Conservation (phyloP, 2,329 filamentous ascomycete genomes). For the Colletotrichum higginsianum region DNA sequence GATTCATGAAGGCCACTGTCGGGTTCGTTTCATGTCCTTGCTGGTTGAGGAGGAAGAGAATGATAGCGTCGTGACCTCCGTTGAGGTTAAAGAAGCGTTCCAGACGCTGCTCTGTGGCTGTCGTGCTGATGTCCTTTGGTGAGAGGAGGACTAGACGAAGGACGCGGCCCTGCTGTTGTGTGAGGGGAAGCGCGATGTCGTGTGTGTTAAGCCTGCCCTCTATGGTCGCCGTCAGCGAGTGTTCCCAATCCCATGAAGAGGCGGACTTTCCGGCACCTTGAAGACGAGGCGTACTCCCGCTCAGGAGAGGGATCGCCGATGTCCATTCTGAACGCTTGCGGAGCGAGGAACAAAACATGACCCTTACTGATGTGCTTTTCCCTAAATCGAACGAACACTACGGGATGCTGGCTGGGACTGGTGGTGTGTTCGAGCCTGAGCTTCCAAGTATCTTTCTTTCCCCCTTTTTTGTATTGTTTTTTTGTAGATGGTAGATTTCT, state of each 20-base stretch:
- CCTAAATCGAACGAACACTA: neutral
- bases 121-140: conserved; percentile 52
- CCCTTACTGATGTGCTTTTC: neutral
- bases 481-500: conserved; percentile 17
- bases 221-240: conserved; percentile 44
- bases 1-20: conserved; percentile 55
- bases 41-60: conserved; percentile 61
- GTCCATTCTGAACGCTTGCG: conserved; percentile 56
- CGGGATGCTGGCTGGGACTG: neutral
- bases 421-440: neutral
- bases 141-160: conserved; percentile 60
- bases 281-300: conserved; percentile 43
- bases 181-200: conserved; percentile 61
- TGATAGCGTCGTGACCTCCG: conserved; percentile 56
- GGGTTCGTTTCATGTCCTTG: conserved; percentile 41
- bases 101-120: conserved; percentile 51
- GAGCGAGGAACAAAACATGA: conserved; percentile 58
- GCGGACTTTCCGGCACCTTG: conserved; percentile 46
- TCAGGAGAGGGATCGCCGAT: conserved; percentile 48
- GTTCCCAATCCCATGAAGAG: neutral
- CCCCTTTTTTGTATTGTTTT: neutral
- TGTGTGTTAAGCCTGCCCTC: conserved; percentile 60
- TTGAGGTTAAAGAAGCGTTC: conserved; percentile 59
- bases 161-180: conserved; percentile 19
- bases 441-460: neutral